Evolutionary conservation across 2,329 filamentous ascomycete species (phyloP), one percentile per base, ranked within the genome.

Genomic region (Hawksworthiomyces lignivorus): DNA sequence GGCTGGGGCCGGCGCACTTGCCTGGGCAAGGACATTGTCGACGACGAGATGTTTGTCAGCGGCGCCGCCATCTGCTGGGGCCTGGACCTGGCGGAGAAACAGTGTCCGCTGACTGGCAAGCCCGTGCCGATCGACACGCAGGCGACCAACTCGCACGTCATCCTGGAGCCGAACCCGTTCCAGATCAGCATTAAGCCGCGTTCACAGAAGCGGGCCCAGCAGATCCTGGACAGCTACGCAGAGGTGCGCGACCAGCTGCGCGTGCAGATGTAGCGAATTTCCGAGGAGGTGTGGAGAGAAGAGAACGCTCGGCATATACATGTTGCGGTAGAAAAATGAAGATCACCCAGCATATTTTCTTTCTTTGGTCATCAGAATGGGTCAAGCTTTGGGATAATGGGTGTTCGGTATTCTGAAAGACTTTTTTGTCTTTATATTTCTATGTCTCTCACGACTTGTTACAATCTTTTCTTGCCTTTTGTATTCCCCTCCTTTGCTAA

Each of bases 1-100:
- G 78, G 78, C 21, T 82, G 70, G 65, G 79, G 78, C 26, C 74
- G 77, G 32, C 69, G 79, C 47, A 70, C 72, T 12, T 83, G 78
- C 51, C 67, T 80, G 5, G 78, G 77, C 5, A 73, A 78, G 60
- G 72, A 73, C 41, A 70, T 82, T 34, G 79, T 75, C 20, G 75
- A 80, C 51, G 72, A 77, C 52, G 73, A 78, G 58, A 67, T 73
- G 51, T 70, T 74, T 49, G 61, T 73, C 34, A 62, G 66, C 7
- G 69, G 65, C 18, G 69, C 69, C 4, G 58, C 57, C 7, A 54
- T 72, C 9, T 63, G 70, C 29, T 75, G 71, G 72, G 70, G 63
- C 0, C 73, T 74, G 47, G 55, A 69, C 41, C 56, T 73, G 37
- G 51, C 38, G 4, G 56, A 55, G 22, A 65, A 64, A 55, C 57